Base-by-base conservation (phyloP, 1,139 yeast species). In the Yamadazyma trypodendri region DNA sequence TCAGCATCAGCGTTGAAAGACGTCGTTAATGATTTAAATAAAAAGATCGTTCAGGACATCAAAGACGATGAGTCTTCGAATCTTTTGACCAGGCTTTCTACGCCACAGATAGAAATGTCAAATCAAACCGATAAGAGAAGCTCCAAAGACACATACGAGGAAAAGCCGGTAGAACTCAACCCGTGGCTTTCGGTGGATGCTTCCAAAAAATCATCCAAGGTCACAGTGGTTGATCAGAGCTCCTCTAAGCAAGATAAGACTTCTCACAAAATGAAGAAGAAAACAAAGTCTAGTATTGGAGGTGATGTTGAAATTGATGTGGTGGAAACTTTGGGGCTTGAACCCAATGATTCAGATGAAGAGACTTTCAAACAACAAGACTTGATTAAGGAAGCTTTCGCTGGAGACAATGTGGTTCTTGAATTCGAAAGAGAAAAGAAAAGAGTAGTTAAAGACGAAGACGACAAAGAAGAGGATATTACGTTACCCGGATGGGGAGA, bases 401-500 rank as follows among this genome's bases (percentile, higher is more conserved):
- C 97, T 2, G 97, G 97, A 17, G 99, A 92, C 61, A 94, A 92
- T 55, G 84, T 80, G n/a, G 84, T 83, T 15, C 74, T 75, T 14
- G 95, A 89, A 48, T 89, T 89, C 56, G 77, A 75, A 43, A 79
- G 73, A 16, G 95, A 86, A 50, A 92, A 92, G 65, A 68, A 69
- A 41, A 72, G 77, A 47, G 76, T 76, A n/a, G 69, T 75, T 6
- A 75, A 67, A 36, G 92, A 84, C 34, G 97, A 92, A 61, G 97
- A 80, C 43, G 97, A 92, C 59, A 75, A 87, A 56, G 89, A 83
- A 51, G 83, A 84, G 44, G 96, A 90, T 56, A 64, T 83, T 37
- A 84, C 96, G 0, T 63, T 90, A 36, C 97, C 97, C 3, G 98
- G 98, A 2, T 92, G 98, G 97, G 92, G 92, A 34, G 84, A 77